phyloP scores from a whole-genome alignment of 2,329 filamentous ascomycete genomes.

The Xylariaceae sp. region DNA sequence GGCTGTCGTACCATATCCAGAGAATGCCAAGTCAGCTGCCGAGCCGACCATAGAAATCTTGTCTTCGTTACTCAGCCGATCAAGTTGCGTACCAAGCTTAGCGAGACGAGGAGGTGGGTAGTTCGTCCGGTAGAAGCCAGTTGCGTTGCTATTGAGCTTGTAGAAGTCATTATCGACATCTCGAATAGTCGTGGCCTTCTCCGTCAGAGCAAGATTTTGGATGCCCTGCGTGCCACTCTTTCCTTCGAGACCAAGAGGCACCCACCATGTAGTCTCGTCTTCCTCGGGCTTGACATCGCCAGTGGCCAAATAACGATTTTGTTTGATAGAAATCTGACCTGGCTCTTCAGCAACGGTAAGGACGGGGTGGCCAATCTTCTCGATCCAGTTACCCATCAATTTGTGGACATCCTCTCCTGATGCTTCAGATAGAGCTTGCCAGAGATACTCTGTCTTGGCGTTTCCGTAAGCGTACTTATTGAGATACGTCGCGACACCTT shows the following conservation, averaged over 20 bases:
- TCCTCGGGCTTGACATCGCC: conserved; percentile 90
- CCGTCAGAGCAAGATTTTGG: conserved; percentile 64
- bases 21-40: conserved; percentile 81
- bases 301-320: conserved; percentile 85
- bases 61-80: conserved; percentile 76
- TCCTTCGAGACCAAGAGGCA: conserved; percentile 81
- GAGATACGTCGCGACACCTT: conserved; percentile 85
- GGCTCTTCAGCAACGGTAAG: conserved; percentile 80
- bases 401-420: conserved; percentile 81
- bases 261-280: conserved; percentile 92
- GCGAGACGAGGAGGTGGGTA: conserved; percentile 80
- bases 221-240: conserved; percentile 62
- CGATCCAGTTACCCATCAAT: conserved; percentile 94
- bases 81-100: conserved; percentile 73
- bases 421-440: conserved; percentile 80
- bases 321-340: conserved; percentile 75
- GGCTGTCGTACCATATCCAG: conserved; percentile 78
- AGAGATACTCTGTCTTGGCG: conserved; percentile 86
- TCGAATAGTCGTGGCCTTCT: conserved; percentile 72
- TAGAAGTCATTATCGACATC: conserved; percentile 79
- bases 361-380: conserved; percentile 91
- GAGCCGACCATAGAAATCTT: conserved; percentile 92
- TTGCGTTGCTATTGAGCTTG: conserved; percentile 87
- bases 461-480: conserved; percentile 85
- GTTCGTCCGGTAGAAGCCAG: conserved; percentile 87